A percentile compares a stretch with the other conserved stretches of the same genome.
Conservation (phyloP, 2,329 filamentous ascomycete species). For the Sarocladium brachiariae region DNA sequence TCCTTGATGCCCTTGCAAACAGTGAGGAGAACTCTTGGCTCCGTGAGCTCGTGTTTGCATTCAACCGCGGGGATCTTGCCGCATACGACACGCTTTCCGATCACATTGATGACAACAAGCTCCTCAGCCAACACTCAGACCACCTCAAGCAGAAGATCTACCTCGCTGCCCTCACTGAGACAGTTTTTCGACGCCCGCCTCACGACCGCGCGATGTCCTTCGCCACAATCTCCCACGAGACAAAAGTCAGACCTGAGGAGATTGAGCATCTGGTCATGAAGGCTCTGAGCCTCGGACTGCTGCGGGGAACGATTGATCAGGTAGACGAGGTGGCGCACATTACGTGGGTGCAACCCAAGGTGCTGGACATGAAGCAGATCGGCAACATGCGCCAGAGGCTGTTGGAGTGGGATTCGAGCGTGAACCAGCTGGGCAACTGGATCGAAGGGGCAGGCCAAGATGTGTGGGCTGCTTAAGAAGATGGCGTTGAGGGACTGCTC, state of each 20-base stretch:
- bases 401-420: slow-evolving; percentile 91
- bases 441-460: slow-evolving; percentile 91
- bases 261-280: slow-evolving; percentile 99
- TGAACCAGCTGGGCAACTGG: slow-evolving; percentile 95
- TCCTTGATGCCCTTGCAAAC: slow-evolving; percentile 71
- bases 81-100: slow-evolving; percentile 79
- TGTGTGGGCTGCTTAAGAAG: slow-evolving; percentile 75
- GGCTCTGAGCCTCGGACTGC: slow-evolving; percentile 84
- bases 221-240: slow-evolving; percentile 79
- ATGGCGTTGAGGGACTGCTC: slow-evolving; percentile 8
- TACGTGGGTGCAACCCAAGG: slow-evolving; percentile 98
- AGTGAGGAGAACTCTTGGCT: slow-evolving; percentile 78
- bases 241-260: slow-evolving; percentile 82
- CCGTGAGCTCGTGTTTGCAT: slow-evolving; percentile 91
- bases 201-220: slow-evolving; percentile 96
- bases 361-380: slow-evolving; percentile 92
- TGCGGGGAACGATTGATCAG: slow-evolving; percentile 92
- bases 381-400: slow-evolving; percentile 82
- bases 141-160: slow-evolving; percentile 98
- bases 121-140: slow-evolving; percentile 70
- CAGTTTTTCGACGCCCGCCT: slow-evolving; percentile 90
- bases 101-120: slow-evolving; percentile 71
- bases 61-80: slow-evolving; percentile 88
- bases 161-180: slow-evolving; percentile 89
- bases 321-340: slow-evolving; percentile 91